Evolutionary conservation across 192 early-diverging fungal genomes (phyloP), one percentile per base, ranked within the genome.

Genomic region (Linnemannia zychae): DNA sequence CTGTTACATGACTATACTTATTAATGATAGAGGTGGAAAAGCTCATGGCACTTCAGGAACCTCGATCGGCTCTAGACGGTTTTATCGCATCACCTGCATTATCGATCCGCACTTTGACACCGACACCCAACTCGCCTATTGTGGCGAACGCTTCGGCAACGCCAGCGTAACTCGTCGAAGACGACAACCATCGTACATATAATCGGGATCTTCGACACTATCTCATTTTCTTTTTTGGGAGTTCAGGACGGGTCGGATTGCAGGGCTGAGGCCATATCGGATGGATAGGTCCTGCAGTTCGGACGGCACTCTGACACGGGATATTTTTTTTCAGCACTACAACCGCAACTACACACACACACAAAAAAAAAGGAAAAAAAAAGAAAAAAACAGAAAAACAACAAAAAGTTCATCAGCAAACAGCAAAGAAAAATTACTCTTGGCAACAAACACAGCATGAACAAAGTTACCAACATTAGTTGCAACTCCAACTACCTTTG

Each of bases 21-120:
- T 31, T 7, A 31, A 31, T 71, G n/a, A 7, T 46, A 75, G 74
- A 75, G 57, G 74, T 75, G 22, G 74, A 75, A 28, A 75, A 75
- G 28, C 40, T 75, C 9, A 77, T 77, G 76, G 67, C 66, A 36
- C 33, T 70, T 34, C 68, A 78, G 50, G 69, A 57, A 1, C 40
- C 77, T 18, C 77, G 77, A 18, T 71, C 77, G 22, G 46, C 52
- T 53, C 17, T 71, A 37, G 79, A 78, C 22, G 50, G 52, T 0
- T 78, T 78, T 52, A 60, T 71, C n/a, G 48, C 76, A 7, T 71
- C 76, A 2, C 52, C 76, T 18, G 36, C 76, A 13, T 36, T 60
- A 4, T 71, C 76, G 16, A 44, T 20, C 11, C 68, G 68, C 2
- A 60, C 52, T 0, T 12, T 78, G 6, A 71, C 76, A 16, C 52